Evolutionary conservation across 495 filamentous ascomycete genomes (phyloP), one percentile per base, ranked within the genome.

Genomic region (Podospora pseudoanserina): DNA sequence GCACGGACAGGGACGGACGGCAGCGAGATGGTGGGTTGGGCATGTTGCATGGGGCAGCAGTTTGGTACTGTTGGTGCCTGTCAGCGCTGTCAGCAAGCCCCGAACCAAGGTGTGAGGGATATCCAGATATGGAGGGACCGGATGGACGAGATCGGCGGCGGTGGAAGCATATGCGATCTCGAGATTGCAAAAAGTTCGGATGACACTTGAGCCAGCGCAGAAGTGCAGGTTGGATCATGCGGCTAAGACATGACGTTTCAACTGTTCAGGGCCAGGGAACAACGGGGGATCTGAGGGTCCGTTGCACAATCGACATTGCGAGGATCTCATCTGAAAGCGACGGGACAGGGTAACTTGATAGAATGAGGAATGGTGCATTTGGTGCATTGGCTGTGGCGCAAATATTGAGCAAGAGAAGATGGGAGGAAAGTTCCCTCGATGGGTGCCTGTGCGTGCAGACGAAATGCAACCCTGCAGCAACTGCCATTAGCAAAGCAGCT

Each of bases 41-140:
- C 30, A 32, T 32, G 30, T 32, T 32, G 55, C 23, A 19, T 20
- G 55, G 19, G 23, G 55, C 55, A 58, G 55, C 19, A 58, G 55
- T 58, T 58, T 19, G 55, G n/a, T 58, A 58, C 23, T 26, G 55
- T 58, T 19, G 23, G 55, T 58, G n/a, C 23, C n/a, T 58, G 55
- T 58, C 55, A 58, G n/a, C n/a, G n/a, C 55, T 23, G 55, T 58
- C 55, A 58, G 55, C 55, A 58, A 58, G 19, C 55, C 55, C 55
- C 55, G 55, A 58, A 58, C 55, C 55, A 58, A 58, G 23, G 5
- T 58, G 1, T 4, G 0, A 26, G n/a, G n/a, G 23, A 20, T 18
- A n/a, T 58, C 13, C 7, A 7, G 30, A 32, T 32, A 32, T 32
- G 30, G 55, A 4, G n/a, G 2, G 23, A 3, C 54, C 18, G 16